phyloP scores from a whole-genome alignment of 75 land plant species.

The Picea sitchensis region DNA sequence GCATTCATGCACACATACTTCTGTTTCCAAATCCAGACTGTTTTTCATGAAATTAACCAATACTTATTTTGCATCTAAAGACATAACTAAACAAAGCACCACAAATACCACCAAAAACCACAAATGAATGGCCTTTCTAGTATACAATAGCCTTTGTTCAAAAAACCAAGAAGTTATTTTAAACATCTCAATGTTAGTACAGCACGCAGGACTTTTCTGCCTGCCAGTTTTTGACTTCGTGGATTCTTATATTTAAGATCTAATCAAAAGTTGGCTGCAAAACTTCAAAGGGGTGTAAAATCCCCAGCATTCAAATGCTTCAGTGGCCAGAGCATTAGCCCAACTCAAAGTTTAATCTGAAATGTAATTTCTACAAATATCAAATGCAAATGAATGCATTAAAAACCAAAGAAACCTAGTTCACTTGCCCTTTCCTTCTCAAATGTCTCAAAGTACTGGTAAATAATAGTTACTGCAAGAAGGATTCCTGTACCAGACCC shows the following conservation, averaged over 20 bases:
- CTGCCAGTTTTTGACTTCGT: not conserved
- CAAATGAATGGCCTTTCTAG: too few relatives aligned
- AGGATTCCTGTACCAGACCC: conserved; percentile 81
- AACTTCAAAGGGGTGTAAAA: conserved; percentile 4
- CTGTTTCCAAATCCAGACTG: too few relatives aligned
- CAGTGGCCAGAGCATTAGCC: not conserved
- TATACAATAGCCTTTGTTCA: too few relatives aligned
- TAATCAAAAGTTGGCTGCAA: conserved; percentile 1
- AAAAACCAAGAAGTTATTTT: too few relatives aligned
- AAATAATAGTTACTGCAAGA: conserved; percentile 75
- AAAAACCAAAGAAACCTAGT: conserved; percentile 70
- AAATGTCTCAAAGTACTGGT: conserved; percentile 80
- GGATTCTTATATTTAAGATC: not conserved
- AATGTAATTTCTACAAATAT: not conserved
- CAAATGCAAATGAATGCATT: not conserved
- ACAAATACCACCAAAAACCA: too few relatives aligned
- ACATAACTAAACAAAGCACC: too few relatives aligned
- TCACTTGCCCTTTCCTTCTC: conserved; percentile 79
- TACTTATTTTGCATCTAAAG: too few relatives aligned
- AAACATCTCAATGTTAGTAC: conserved; percentile 1
- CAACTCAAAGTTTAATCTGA: conserved; percentile 3
- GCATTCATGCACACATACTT: too few relatives aligned
- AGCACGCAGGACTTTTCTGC: not conserved
- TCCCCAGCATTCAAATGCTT: conserved; percentile 6
- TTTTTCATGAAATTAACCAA: too few relatives aligned